phyloP scores from a whole-genome alignment of 805 yeast species.

The Candida michaelii region DNA sequence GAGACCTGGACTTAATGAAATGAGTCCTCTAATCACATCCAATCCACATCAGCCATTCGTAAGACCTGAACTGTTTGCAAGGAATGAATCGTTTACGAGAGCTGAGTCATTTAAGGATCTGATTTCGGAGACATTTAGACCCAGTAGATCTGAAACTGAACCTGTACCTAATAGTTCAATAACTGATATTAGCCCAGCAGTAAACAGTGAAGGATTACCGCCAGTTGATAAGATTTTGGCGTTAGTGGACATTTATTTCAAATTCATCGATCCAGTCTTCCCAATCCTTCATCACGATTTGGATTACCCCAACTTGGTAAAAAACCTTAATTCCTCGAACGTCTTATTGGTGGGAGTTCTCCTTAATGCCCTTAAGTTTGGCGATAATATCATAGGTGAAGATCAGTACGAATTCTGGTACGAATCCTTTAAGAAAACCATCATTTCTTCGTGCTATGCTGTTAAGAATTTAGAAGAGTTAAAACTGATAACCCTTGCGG shows the following conservation, averaged over 20 bases:
- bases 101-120: neutral
- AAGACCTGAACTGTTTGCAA: neutral
- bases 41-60: constrained; percentile 3
- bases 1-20: neutral
- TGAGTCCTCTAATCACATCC: constrained; percentile 2
- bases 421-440: constrained; percentile 8
- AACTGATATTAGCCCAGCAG: neutral
- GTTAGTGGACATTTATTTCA: constrained; percentile 15
- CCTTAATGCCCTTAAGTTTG: constrained; percentile 11
- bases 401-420: constrained; percentile 12
- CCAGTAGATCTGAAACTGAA: neutral
- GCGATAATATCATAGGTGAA: constrained; percentile 4
- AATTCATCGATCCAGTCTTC: constrained; percentile 15
- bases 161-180: neutral
- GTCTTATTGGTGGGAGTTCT: constrained; percentile 14
- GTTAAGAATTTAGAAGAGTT: constrained; percentile 15
- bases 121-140: neutral
- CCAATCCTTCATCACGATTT: constrained; percentile 15
- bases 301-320: constrained; percentile 7
- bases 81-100: neutral
- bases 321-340: constrained; percentile 6
- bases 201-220: neutral
- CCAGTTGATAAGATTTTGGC: constrained; percentile 1
- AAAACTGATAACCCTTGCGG: constrained; percentile 15
- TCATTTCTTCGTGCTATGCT: constrained; percentile 16